phyloP scores from a whole-genome alignment of 2,329 filamentous ascomycete genomes.

The Hymenoscyphus scutula region DNA sequence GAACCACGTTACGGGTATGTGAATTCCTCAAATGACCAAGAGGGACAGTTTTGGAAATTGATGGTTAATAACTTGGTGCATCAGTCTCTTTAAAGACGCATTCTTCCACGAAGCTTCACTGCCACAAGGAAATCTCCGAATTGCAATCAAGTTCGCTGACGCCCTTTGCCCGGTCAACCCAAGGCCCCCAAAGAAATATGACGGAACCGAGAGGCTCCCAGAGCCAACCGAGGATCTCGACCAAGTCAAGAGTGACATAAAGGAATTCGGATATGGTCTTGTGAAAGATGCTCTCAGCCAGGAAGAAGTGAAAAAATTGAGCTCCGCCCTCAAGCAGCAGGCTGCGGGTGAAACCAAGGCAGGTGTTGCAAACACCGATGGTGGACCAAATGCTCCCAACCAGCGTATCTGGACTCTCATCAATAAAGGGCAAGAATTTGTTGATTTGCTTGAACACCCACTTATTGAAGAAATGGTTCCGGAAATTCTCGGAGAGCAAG shows the following conservation, averaged over 20 bases:
- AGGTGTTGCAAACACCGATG: background rate
- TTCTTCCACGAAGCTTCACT: slow-evolving; percentile 5
- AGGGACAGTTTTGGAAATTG: background rate
- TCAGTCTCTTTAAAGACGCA: slow-evolving; percentile 1
- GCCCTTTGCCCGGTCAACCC: background rate
- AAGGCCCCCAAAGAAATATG: slow-evolving; percentile 1
- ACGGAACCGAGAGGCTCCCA: slow-evolving; percentile 2
- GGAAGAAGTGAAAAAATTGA: background rate
- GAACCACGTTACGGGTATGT: slow-evolving; percentile 3
- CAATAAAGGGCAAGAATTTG: background rate
- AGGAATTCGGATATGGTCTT: slow-evolving; percentile 3
- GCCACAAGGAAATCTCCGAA: slow-evolving; percentile 4
- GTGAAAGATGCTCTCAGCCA: background rate
- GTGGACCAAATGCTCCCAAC: slow-evolving; percentile 4
- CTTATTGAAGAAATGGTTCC: slow-evolving; percentile 4
- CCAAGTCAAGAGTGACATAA: background rate
- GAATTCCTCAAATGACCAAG: background rate
- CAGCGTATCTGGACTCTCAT: slow-evolving; percentile 5
- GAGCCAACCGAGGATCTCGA: slow-evolving; percentile 3
- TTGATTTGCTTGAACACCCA: background rate
- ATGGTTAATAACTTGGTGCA: background rate
- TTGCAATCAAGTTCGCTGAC: slow-evolving; percentile 4
- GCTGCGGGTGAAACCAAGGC: slow-evolving; percentile 1
- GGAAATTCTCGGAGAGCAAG: slow-evolving; percentile 1
- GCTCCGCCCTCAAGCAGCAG: slow-evolving; percentile 1